Evolutionary conservation across 768 basidiomycete species (phyloP), one percentile per base, ranked within the genome.

Genomic region (Trametes villosa): DNA sequence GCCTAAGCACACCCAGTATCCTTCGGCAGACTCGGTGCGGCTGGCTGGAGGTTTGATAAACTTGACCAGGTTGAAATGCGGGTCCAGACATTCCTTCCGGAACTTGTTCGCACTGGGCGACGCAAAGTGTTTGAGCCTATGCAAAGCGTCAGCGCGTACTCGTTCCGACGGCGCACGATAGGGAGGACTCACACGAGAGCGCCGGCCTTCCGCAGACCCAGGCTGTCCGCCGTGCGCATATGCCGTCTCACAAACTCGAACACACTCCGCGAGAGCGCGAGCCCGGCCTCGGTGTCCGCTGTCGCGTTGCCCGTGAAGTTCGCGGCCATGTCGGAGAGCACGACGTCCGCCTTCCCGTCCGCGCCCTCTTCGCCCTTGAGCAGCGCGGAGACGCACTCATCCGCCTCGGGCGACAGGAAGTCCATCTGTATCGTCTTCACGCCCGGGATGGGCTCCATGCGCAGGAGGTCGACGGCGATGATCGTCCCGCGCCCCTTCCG

Each of bases 271-370:
- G 87, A 91, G 22, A 98, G 87, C 36, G 88, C 81, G 31, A 96
- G 78, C 58, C 88, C 88, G 11, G 80, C 72, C 67, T 87, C 81
- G 1, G 83, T 81, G 73, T 98, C 96, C 50, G 80, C 79, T 0
- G 75, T 72, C 18, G 79, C 72, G 60, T 89, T 86, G 6, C 96
- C 96, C 2, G 88, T 83, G 60, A 86, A 79, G 71, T 95, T 94
- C 20, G 86, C 86, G 18, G 94, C 92, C 89, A 98, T 95, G 69
- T 97, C 96, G 9, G 89, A 92, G 4, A 97, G 79, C 26, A 97
- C 83, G 18, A 96, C 77, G 70, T 98, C 94, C 8, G 86, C 89
- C 72, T 81, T 83, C 11, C 76, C 73, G 18, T 72, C 68, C 3
- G 69, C 68, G 56, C 77, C 76, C 24, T 63, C 64, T 26, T 71